phyloP scores from a whole-genome alignment of 1,139 yeast genomes.

The Magnusiomyces paraingens region DNA sequence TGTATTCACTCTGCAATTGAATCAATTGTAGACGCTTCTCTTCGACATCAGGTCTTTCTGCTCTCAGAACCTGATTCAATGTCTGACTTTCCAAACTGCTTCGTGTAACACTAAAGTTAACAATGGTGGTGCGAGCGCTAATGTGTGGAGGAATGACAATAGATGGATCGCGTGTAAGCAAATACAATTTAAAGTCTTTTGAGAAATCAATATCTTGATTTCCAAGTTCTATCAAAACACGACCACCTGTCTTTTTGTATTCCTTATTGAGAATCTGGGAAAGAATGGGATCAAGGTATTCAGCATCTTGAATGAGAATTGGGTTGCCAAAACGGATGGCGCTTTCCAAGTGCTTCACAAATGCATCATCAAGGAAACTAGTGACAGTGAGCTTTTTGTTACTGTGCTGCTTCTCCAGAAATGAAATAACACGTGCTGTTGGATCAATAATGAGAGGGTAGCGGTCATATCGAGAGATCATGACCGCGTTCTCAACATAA shows the following conservation, averaged over 20 bases:
- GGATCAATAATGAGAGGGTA: conserved; percentile 74
- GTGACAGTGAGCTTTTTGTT: conserved; percentile 45
- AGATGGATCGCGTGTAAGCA: conserved; percentile 57
- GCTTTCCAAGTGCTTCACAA: conserved; percentile 65
- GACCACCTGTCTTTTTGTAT: conserved; percentile 60
- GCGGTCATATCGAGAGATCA: conserved; percentile 39
- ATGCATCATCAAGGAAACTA: conserved; percentile 68
- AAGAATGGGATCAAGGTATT: conserved; percentile 67
- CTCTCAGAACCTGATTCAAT: conserved; percentile 49
- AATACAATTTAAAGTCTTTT: conserved; percentile 51
- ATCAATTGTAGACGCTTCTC: conserved; percentile 47
- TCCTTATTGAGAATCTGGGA: conserved; percentile 58
- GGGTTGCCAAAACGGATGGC: conserved; percentile 79
- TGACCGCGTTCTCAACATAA: conserved; percentile 56
- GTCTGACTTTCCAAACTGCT: conserved; percentile 61
- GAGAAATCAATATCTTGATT: conserved; percentile 61
- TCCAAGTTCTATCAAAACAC: conserved; percentile 57
- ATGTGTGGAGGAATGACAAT: conserved; percentile 48
- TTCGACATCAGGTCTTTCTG: conserved; percentile 64
- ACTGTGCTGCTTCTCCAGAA: conserved; percentile 34
- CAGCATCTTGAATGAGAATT: conserved; percentile 71
- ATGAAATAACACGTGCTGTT: conserved; percentile 42
- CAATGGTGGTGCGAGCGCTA: conserved; percentile 51
- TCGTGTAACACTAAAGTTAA: conserved; percentile 68
- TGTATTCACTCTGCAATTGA: conserved; percentile 55